Percentiles rank a stretch among this genome's conserved stretches.
These are phyloP conservation scores for Uncinocarpus reesii DNA, from an alignment of 2,329 filamentous ascomycete genomes.

Conservation along the genomic window DNA sequence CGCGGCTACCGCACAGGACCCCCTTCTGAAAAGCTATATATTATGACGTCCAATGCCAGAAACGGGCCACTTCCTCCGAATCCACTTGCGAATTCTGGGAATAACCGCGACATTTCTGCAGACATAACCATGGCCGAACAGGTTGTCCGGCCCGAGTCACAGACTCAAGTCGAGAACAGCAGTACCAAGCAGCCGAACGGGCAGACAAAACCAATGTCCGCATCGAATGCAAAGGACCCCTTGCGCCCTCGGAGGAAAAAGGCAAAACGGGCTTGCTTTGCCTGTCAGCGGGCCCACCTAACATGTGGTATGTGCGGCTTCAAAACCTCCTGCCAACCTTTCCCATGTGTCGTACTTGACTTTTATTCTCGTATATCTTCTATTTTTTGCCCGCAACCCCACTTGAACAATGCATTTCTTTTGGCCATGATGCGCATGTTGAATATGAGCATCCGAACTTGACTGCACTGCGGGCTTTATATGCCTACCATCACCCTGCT, in stretches of 20 bases:
- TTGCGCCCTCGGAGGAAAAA: constrained; percentile 86
- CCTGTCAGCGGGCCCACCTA: constrained; percentile 91
- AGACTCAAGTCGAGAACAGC: constrained; percentile 26
- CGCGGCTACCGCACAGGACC: constrained; percentile 1
- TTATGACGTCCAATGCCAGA: constrained; percentile 27
- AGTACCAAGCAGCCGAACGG: constrained; percentile 50
- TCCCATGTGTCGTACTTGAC: constrained; percentile 12
- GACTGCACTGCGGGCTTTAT: background rate
- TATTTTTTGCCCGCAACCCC: constrained; percentile 4
- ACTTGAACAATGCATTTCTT: background rate
- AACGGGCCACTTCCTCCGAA: constrained; percentile 31
- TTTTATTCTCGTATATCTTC: constrained; percentile 2
- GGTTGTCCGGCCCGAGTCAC: constrained; percentile 34
- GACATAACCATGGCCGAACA: constrained; percentile 27
- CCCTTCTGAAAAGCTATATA: constrained; percentile 20
- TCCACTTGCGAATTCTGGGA: constrained; percentile 27
- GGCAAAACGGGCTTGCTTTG: constrained; percentile 87
- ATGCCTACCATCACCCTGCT: constrained; percentile 11
- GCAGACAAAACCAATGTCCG: constrained; percentile 39
- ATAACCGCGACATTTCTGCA: background rate
- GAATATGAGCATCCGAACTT: background rate
- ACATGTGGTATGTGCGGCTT: constrained; percentile 74
- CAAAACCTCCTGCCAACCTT: background rate
- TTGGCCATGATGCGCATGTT: background rate
- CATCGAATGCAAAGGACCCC: constrained; percentile 68